These are phyloP conservation scores for Calonectria pseudoreteaudii DNA, from an alignment of 2,329 filamentous ascomycete species.

Conservation along the genomic window DNA sequence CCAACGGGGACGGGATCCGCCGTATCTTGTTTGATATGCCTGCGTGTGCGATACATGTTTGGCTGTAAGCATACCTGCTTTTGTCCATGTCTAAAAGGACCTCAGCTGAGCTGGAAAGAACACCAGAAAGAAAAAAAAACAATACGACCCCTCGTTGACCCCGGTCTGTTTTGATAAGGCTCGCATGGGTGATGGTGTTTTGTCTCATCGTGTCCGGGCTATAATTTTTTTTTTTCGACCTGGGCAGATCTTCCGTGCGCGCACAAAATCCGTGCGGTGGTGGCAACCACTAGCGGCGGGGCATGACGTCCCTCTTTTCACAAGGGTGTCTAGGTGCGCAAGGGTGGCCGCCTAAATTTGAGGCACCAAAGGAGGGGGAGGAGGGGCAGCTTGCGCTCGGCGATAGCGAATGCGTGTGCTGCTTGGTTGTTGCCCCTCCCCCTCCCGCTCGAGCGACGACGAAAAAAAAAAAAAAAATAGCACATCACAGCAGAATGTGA, in stretches of 20 bases:
- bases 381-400: constrained; percentile 13
- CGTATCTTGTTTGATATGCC: not conserved
- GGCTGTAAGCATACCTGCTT: not conserved
- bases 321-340: constrained; percentile 33
- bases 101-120: not conserved
- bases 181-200: constrained; percentile 9
- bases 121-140: not conserved
- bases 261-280: constrained; percentile 34
- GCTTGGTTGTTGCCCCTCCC: constrained; percentile 29
- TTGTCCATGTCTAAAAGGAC: not conserved
- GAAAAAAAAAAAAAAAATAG: constrained; percentile 10
- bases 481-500: not conserved
- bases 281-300: constrained; percentile 46
- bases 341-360: constrained; percentile 30
- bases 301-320: constrained; percentile 46
- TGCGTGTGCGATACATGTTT: not conserved
- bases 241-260: constrained; percentile 40
- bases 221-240: constrained; percentile 9
- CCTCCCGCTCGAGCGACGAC: constrained; percentile 26
- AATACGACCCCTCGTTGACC: constrained; percentile 2
- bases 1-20: constrained; percentile 4
- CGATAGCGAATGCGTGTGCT: constrained; percentile 7
- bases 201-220: not conserved
- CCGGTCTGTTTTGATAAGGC: constrained; percentile 16
- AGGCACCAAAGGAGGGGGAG: constrained; percentile 42